Percentiles rank a stretch among this genome's conserved stretches.
These are phyloP conservation scores for Botrytis paeoniae DNA, from an alignment of 2,329 filamentous ascomycete genomes.

Conservation along the genomic window DNA sequence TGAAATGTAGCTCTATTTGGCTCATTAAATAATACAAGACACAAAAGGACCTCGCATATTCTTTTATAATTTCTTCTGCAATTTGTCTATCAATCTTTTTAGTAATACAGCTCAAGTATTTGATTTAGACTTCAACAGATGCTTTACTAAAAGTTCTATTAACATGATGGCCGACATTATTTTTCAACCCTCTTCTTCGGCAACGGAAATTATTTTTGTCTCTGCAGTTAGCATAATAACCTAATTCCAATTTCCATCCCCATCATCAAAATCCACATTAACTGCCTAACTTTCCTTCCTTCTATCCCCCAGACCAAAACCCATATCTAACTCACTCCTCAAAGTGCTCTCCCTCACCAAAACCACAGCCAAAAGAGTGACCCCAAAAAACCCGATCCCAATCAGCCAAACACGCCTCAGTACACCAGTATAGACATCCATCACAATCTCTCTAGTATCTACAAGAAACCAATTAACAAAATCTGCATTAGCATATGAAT, in stretches of 20 bases:
- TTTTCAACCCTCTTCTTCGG: neutral
- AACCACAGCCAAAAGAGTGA: neutral
- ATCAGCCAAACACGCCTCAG: neutral
- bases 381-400: neutral
- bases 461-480: neutral
- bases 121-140: neutral
- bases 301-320: neutral
- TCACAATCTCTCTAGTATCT: neutral
- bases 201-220: neutral
- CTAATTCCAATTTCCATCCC: neutral
- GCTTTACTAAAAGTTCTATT: neutral
- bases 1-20: neutral
- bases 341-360: neutral
- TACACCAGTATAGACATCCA: neutral
- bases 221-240: neutral
- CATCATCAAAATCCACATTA: neutral
- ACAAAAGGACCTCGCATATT: neutral
- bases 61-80: neutral
- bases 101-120: neutral
- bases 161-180: neutral
- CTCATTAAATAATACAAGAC: neutral
- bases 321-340: neutral
- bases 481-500: too few species aligned
- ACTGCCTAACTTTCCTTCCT: fast-evolving
- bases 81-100: neutral